Conservation (phyloP, 441 rosid genomes). For the Kokia cookei region DNA sequence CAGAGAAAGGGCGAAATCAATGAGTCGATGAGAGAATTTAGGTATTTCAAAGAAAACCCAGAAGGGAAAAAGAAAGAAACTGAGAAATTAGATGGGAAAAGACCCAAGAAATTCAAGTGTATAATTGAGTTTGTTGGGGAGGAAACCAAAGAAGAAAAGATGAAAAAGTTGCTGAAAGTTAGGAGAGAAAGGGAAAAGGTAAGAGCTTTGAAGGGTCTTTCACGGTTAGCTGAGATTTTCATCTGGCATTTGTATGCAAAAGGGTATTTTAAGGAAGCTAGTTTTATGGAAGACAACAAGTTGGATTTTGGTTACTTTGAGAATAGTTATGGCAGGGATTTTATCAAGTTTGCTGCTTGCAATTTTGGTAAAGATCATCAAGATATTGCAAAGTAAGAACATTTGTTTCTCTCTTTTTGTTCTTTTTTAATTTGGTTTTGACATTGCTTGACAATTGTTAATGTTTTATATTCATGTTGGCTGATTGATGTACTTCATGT, state of each 20-base stretch:
- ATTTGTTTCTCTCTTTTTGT: not conserved
- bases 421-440: not conserved
- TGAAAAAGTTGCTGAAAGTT: not conserved
- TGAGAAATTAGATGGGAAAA: conserved; percentile 4
- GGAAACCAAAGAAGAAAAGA: not conserved
- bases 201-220: conserved; percentile 42
- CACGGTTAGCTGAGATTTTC: conserved; percentile 42
- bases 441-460: not conserved
- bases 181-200: conserved; percentile 8
- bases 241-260: conserved; percentile 41
- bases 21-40: conserved; percentile 38
- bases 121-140: conserved; percentile 21
- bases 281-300: conserved; percentile 34
- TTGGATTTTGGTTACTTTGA: conserved; percentile 47
- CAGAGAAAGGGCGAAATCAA: conserved; percentile 5
- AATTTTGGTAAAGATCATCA: conserved; percentile 61
- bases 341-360: conserved; percentile 45
- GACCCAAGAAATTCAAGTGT: conserved; percentile 8
- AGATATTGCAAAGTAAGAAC: conserved; percentile 65
- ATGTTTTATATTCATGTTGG: not conserved
- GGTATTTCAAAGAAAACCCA: conserved; percentile 23
- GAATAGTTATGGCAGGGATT: conserved; percentile 46
- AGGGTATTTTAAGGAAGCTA: conserved; percentile 66
- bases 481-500: not conserved
- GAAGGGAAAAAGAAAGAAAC: not conserved